Conservation (phyloP, 768 basidiomycete species). For the Saitozyma sp. region DNA sequence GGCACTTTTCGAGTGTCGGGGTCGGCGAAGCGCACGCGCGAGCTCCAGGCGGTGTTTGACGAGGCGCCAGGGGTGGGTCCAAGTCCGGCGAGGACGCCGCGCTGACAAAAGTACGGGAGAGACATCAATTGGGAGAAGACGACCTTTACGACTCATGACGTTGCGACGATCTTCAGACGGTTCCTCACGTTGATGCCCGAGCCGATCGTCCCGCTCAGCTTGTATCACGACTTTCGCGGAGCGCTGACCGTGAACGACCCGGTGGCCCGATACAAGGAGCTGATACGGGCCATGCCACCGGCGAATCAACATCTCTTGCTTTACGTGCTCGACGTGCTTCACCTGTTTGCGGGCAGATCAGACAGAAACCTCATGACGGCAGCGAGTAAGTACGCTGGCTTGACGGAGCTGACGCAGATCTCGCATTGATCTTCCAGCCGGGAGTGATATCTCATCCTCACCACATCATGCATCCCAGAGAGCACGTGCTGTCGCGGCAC, state of each 20-base stretch:
- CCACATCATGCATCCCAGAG: slow-evolving; percentile 80
- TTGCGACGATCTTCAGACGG: slow-evolving; percentile 91
- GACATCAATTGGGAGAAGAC: slow-evolving; percentile 84
- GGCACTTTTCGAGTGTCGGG: slow-evolving; percentile 95
- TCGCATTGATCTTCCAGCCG: slow-evolving; percentile 95
- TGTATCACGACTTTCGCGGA: slow-evolving; percentile 65
- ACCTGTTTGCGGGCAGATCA: slow-evolving; percentile 87
- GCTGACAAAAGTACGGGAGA: slow-evolving; percentile 77
- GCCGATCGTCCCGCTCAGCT: slow-evolving; percentile 86
- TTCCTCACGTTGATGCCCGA: slow-evolving; percentile 95
- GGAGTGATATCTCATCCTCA: slow-evolving; percentile 85
- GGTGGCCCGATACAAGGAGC: slow-evolving; percentile 68
- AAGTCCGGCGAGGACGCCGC: not conserved
- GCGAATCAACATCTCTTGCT: slow-evolving; percentile 94
- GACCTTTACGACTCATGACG: slow-evolving; percentile 89
- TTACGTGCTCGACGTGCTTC: slow-evolving; percentile 92
- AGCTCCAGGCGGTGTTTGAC: slow-evolving; percentile 89
- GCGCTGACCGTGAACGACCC: slow-evolving; percentile 15
- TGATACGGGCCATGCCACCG: slow-evolving; percentile 81
- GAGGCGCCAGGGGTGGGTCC: slow-evolving; percentile 70
- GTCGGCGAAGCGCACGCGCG: slow-evolving; percentile 92
- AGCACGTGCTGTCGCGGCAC: slow-evolving; percentile 81
- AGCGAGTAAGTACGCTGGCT: slow-evolving; percentile 64
- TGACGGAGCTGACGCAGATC: slow-evolving; percentile 59
- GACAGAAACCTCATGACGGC: slow-evolving; percentile 96